Evolutionary conservation across 805 yeast genomes (phyloP).

Genomic region (Suhomyces prunicola): DNA sequence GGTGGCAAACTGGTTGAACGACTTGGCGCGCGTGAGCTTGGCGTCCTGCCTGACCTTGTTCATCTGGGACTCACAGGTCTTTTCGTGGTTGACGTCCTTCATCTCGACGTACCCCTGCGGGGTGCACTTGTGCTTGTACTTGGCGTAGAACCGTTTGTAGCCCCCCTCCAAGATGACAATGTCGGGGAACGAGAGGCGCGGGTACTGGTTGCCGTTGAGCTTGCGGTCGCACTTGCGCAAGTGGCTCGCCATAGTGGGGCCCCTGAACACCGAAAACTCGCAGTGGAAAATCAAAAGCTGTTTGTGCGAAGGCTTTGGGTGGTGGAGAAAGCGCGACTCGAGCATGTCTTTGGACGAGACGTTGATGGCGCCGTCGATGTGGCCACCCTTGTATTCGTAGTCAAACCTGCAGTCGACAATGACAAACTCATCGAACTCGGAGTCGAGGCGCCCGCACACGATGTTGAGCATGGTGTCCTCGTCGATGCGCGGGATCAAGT

Average conservation of each 20-base stretch:
- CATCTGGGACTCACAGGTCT: constrained; percentile 45
- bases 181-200: constrained; percentile 82
- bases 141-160: constrained; percentile 71
- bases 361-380: constrained; percentile 79
- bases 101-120: constrained; percentile 84
- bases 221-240: constrained; percentile 80
- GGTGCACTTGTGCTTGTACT: constrained; percentile 54
- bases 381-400: constrained; percentile 92
- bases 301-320: constrained; percentile 15
- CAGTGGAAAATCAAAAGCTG: constrained; percentile 82
- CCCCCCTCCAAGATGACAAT: constrained; percentile 89
- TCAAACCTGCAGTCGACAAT: constrained; percentile 89
- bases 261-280: constrained; percentile 88
- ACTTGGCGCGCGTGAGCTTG: constrained; percentile 40
- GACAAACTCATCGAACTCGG: constrained; percentile 52
- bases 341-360: constrained; percentile 67
- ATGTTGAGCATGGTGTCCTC: constrained; percentile 56
- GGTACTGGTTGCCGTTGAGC: constrained; percentile 71
- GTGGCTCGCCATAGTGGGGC: constrained; percentile 91
- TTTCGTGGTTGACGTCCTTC: constrained; percentile 47
- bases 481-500: constrained; percentile 67
- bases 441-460: constrained; percentile 48
- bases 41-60: constrained; percentile 42
- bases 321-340: constrained; percentile 38
- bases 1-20: constrained; percentile 20